Base-by-base conservation (phyloP, 2,329 filamentous ascomycete genomes). In the Fusarium coffeatum region DNA sequence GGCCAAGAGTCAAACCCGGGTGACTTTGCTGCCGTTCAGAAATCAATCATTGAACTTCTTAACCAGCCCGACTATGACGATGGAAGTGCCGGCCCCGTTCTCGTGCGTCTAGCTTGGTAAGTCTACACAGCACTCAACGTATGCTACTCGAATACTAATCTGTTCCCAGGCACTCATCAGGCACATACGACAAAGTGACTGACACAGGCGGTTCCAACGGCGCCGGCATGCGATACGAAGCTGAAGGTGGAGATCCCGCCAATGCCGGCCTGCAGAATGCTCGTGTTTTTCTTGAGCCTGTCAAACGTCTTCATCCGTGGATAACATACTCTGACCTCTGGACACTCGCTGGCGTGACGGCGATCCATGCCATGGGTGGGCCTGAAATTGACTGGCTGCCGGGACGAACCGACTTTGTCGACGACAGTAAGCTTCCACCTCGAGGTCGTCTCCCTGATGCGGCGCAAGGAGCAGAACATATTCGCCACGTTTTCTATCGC, bases 271-370 rank as follows among this genome's bases (percentile, higher is more conserved):
- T 60, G 4, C 57, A 60, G 18, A 59, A 60, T 23, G 57, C 57
- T 42, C 57, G 57, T 16, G 13, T 60, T 3, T 60, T 60, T 3
- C 42, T 60, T 8, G 57, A 60, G n/a, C 57, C 54, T 13, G 22
- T 60, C 15, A 60, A 60, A 6, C 57, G 42, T 16, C 57, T 60
- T 9, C 54, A 60, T 3, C 32, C 57, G 2, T 60, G 57, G 57
- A 60, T 60, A 8, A 60, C 57, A 11, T 60, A 60, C 15, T 59
- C 57, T 6, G 57, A 60, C 12, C 54, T 60, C 13, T 60, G 57
- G 57, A 60, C 57, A 0, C 32, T 60, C 6, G 57, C 57, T 22
- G 57, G 57, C 2, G 54, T 59, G 8, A 49, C 54, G 1, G 57
- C 57, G 1, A 60, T 60, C 0, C 42, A 15, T 8, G 54, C 42